Percentiles rank a stretch among this genome's conserved stretches.
These are phyloP conservation scores for Kalaharituber pfeilii DNA, from an alignment of 2,329 filamentous ascomycete species.

Conservation along the genomic window DNA sequence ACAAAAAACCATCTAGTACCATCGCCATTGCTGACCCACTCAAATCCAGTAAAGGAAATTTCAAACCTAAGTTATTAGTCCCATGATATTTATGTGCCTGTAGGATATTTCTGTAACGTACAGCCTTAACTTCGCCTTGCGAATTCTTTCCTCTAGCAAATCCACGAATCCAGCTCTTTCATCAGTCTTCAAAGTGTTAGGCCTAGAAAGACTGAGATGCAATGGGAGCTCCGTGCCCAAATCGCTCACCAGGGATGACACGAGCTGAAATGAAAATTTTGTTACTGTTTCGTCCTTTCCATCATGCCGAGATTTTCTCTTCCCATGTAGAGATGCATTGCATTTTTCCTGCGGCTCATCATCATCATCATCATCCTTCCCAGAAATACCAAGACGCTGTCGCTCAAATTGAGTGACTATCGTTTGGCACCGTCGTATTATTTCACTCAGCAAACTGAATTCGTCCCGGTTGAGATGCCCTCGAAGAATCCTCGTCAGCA, in stretches of 20 bases:
- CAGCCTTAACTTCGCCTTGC: slow-evolving; percentile 30
- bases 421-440: neutral
- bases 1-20: slow-evolving; percentile 69
- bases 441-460: neutral
- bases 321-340: neutral
- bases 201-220: slow-evolving; percentile 78
- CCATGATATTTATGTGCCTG: slow-evolving; percentile 26
- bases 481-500: neutral
- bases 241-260: slow-evolving; percentile 58
- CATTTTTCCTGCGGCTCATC: neutral
- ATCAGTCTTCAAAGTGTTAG: slow-evolving; percentile 56
- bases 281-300: slow-evolving; percentile 14
- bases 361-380: neutral
- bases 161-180: slow-evolving; percentile 52
- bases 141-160: slow-evolving; percentile 33
- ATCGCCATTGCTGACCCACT: slow-evolving; percentile 51
- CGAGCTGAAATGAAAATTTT: slow-evolving; percentile 31
- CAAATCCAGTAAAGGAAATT: slow-evolving; percentile 32
- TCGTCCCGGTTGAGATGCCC: slow-evolving; percentile 1
- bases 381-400: neutral
- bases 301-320: slow-evolving; percentile 4
- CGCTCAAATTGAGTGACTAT: neutral
- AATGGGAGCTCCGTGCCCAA: slow-evolving; percentile 62
- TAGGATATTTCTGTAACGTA: no score
- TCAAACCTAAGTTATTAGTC: slow-evolving; percentile 35